Conservation (phyloP, 352 stramenopile genomes). For the Pythium folliculosum region DNA sequence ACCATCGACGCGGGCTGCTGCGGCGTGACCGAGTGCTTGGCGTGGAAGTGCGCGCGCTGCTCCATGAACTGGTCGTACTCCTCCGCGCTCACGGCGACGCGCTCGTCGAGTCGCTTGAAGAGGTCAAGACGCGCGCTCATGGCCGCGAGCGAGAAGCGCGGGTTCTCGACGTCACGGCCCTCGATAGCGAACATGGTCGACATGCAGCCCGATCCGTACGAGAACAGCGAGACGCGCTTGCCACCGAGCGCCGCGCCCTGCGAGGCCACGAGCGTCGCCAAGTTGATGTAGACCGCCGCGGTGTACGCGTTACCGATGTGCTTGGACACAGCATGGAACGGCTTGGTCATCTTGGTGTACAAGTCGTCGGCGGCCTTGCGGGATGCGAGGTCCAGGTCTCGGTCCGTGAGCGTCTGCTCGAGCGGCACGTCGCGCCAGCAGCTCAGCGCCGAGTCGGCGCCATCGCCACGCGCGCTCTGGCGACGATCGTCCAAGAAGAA, state of each 20-base stretch:
- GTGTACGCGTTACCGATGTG: conserved; percentile 97
- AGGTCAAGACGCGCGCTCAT: conserved; percentile 90
- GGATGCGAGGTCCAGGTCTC: conserved; percentile 86
- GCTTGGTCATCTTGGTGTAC: conserved; percentile 81
- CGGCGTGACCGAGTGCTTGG: conserved; percentile 61
- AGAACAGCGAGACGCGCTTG: conserved; percentile 93
- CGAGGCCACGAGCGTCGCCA: conserved; percentile 90
- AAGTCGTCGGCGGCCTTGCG: conserved; percentile 76
- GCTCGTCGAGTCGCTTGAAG: conserved; percentile 69
- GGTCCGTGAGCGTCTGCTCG: conserved; percentile 92
- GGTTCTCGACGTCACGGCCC: conserved; percentile 24
- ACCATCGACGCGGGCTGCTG: conserved; percentile 67
- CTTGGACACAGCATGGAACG: conserved; percentile 87
- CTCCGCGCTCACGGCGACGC: conserved; percentile 82
- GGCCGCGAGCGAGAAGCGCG: conserved; percentile 85
- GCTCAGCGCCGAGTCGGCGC: conserved; percentile 41
- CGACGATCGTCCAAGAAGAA: conserved; percentile 65
- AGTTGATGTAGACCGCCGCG: conserved; percentile 95
- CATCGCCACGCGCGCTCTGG: conserved; percentile 22
- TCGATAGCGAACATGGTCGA: conserved; percentile 95
- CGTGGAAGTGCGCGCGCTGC: conserved; percentile 87
- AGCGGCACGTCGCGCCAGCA: conserved; percentile 82
- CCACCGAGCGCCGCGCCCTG: conserved; percentile 50
- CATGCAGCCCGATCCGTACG: conserved; percentile 96
- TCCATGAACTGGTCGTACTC: conserved; percentile 93